Conservation (phyloP, 1,284 basidiomycete species). For the Golubevia sp. region DNA sequence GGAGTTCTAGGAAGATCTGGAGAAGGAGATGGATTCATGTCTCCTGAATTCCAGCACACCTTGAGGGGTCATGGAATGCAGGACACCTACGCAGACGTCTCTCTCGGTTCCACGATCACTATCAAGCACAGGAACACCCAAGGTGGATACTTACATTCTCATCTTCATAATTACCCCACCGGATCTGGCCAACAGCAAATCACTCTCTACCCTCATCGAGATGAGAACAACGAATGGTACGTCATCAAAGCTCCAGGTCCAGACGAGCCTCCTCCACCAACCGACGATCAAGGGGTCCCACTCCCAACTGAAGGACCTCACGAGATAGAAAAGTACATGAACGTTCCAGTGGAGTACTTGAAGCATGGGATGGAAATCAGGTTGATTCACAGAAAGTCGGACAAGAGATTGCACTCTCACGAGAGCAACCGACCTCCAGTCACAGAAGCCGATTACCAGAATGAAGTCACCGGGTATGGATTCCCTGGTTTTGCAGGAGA, state of each 20-base stretch:
- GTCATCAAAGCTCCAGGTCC: conserved; percentile 67
- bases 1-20: conserved; percentile 83
- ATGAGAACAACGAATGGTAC: conserved; percentile 88
- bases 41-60: conserved; percentile 95
- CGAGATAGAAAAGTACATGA: conserved; percentile 20
- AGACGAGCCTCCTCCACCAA: conserved; percentile 66
- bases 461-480: conserved; percentile 95
- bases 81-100: conserved; percentile 87
- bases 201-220: conserved; percentile 93
- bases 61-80: conserved; percentile 86
- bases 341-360: conserved; percentile 70
- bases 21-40: conserved; percentile 99
- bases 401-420: conserved; percentile 91
- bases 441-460: conserved; percentile 98
- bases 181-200: conserved; percentile 84
- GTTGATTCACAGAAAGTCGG: conserved; percentile 78
- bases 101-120: conserved; percentile 79
- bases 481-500: conserved; percentile 77
- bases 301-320: conserved; percentile 66
- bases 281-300: conserved; percentile 56
- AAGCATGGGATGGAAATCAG: conserved; percentile 76
- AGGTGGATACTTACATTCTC: conserved; percentile 96
- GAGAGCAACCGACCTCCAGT: conserved; percentile 84
- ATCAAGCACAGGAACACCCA: conserved; percentile 94
- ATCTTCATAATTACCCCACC: conserved; percentile 81